Evolutionary conservation across 2,329 filamentous ascomycete genomes (phyloP).

Genomic region (Cercospora berteroae): DNA sequence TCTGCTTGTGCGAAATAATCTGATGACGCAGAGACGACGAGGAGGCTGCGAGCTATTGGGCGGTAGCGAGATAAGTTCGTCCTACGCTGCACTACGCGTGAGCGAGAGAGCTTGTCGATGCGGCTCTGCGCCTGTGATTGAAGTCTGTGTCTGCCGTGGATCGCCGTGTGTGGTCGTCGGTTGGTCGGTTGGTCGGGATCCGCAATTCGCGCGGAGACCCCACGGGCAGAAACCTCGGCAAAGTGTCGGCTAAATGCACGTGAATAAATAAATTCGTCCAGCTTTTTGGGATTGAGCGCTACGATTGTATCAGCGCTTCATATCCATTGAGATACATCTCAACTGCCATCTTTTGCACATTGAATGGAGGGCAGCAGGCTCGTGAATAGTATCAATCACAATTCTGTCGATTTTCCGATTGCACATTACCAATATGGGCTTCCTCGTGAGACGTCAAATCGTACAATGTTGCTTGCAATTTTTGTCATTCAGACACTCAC

Average conservation of each 20-base stretch:
- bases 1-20: not conserved
- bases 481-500: not conserved
- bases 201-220: not conserved
- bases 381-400: not conserved
- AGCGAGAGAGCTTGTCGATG: not conserved
- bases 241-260: conserved; percentile 9
- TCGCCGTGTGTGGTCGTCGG: not conserved
- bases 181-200: too few species aligned
- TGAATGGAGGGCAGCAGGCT: not conserved
- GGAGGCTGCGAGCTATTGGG: conserved; percentile 6
- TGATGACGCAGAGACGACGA: conserved; percentile 2
- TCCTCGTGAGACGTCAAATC: not conserved
- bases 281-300: not conserved
- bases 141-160: not conserved
- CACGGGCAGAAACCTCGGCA: conserved; percentile 5
- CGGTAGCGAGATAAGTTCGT: conserved; percentile 1
- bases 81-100: not conserved
- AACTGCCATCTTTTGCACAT: not conserved
- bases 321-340: not conserved
- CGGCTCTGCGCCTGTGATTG: conserved; percentile 5
- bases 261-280: not conserved
- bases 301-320: not conserved
- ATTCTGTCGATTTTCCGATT: not conserved
- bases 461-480: not conserved
- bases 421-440: not conserved